Evolutionary conservation across 106 monocot genomes (phyloP), one percentile per base, ranked within the genome.

Genomic region (Cymbidium sinense): DNA sequence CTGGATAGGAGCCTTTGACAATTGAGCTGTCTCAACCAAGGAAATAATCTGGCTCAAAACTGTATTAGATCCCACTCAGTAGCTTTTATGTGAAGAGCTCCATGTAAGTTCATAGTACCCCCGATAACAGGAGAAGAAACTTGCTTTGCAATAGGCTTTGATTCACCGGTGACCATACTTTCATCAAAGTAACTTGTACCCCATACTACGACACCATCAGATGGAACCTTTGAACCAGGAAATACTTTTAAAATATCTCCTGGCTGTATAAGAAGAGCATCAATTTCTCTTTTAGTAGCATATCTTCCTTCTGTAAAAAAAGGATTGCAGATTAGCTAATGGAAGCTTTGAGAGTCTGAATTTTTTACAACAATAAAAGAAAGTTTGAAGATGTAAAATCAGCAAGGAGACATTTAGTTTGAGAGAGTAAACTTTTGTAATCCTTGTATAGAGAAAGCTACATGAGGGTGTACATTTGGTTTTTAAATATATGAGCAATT

Each of bases 101-200:
- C 98, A 87, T 92, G 88, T 70, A 92, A 85, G 77, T 94, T 99
- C 70, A 99, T 94, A 73, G 98, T 99, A 50, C 98, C 98, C 70
- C 98, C 98, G 76, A 99, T 88, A 81, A 94, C 90, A 6, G 70
- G 29, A 77, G 88, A 88, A n/a, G 90, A 84, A 19, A 92, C 61
- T 55, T 87, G 88, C 77, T 99, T 99, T 2, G 75, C 72, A 21
- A 92, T 72, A 15, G 94, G 92, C 67, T 30, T 52, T 52, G 98
- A 92, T 86, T 99, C 98, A 78, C 98, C 98, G 25, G 98, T 99
- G 12, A 99, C 88, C 98, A 94, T 99, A 80, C 98, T 99, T 86
- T 99, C 98, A 86, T 94, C 84, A 62, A 92, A 62, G 80, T 99
- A 84, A 76, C 98, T 99, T 73, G 87, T 78, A 43, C 98, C 98